phyloP scores from a whole-genome alignment of 2,329 filamentous ascomycete genomes.

The Neophaeococcomyces aloes region DNA sequence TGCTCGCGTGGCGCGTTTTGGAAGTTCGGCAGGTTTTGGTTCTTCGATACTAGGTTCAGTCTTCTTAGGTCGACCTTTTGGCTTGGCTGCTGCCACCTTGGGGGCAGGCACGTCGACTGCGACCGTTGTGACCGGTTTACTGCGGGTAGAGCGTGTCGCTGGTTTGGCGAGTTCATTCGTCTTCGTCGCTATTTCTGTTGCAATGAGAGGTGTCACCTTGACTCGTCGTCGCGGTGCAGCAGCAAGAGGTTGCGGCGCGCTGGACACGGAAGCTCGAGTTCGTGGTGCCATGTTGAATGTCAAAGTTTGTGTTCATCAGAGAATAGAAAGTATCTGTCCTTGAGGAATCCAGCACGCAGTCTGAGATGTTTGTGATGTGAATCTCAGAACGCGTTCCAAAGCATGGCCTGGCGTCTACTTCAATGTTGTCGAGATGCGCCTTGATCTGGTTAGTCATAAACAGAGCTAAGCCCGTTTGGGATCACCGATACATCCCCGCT shows the following conservation, averaged over 20 bases:
- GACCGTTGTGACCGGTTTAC: slow-evolving; percentile 7
- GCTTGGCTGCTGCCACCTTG: slow-evolving; percentile 15
- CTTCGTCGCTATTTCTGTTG: not conserved
- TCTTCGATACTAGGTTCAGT: slow-evolving; percentile 6
- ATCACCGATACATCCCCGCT: too few relatives aligned
- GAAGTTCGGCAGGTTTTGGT: slow-evolving; percentile 4
- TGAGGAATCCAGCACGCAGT: too few relatives aligned
- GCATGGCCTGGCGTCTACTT: too few relatives aligned
- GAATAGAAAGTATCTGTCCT: too few relatives aligned
- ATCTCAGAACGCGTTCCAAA: too few relatives aligned
- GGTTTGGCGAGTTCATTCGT: slow-evolving; percentile 8
- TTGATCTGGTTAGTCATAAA: too few relatives aligned
- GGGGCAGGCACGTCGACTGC: slow-evolving; percentile 8
- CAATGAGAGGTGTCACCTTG: slow-evolving; percentile 19
- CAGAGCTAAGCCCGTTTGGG: too few relatives aligned
- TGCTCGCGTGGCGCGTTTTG: not conserved
- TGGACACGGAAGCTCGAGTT: slow-evolving; percentile 2
- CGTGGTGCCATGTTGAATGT: slow-evolving; percentile 1
- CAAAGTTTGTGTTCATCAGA: not conserved
- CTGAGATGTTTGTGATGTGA: too few relatives aligned
- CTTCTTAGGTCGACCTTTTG: slow-evolving; percentile 23
- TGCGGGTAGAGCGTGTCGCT: slow-evolving; percentile 10
- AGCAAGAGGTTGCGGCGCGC: slow-evolving; percentile 9
- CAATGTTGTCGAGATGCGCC: too few relatives aligned
- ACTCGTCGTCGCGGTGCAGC: slow-evolving; percentile 21